phyloP scores from a whole-genome alignment of 768 basidiomycete genomes.

The Strobilomyces confusus region DNA sequence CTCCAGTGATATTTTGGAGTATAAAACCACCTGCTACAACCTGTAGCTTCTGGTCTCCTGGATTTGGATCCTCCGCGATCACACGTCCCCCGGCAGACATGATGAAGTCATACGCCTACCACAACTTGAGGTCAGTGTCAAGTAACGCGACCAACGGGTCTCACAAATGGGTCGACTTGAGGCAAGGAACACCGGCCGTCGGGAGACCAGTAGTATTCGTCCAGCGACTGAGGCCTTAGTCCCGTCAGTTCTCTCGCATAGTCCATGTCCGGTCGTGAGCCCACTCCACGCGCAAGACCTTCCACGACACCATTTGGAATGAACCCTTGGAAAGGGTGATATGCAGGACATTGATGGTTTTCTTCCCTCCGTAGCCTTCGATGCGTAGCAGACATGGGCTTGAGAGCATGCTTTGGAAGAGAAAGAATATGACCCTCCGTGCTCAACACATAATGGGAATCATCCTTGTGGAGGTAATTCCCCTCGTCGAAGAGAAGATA shows the following conservation, averaged over 20 bases:
- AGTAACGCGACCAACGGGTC: conserved; percentile 10
- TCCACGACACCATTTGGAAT: conserved; percentile 30
- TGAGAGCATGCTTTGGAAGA: conserved; percentile 53
- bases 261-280: conserved; percentile 70
- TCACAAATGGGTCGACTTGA: conserved; percentile 64
- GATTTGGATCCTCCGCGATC: conserved; percentile 66
- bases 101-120: conserved; percentile 78
- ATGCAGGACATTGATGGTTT: conserved; percentile 71
- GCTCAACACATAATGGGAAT: conserved; percentile 87
- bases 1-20: conserved; percentile 71
- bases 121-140: conserved; percentile 1
- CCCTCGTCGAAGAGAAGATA: conserved; percentile 89
- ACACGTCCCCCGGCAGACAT: conserved; percentile 54
- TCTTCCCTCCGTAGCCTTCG: conserved; percentile 60
- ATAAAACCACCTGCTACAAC: conserved; percentile 66
- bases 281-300: conserved; percentile 66
- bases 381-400: conserved; percentile 53
- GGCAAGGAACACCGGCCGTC: conserved; percentile 77
- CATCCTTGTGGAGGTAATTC: conserved; percentile 66
- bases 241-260: conserved; percentile 75
- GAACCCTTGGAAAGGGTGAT: conserved; percentile 41
- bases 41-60: conserved; percentile 60
- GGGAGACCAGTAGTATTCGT: conserved; percentile 57
- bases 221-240: conserved; percentile 43
- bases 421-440: conserved; percentile 92